Evolutionary conservation across 805 yeast species (phyloP), one percentile per base, ranked within the genome.

Genomic region (Ogataea trehaloabstinens): DNA sequence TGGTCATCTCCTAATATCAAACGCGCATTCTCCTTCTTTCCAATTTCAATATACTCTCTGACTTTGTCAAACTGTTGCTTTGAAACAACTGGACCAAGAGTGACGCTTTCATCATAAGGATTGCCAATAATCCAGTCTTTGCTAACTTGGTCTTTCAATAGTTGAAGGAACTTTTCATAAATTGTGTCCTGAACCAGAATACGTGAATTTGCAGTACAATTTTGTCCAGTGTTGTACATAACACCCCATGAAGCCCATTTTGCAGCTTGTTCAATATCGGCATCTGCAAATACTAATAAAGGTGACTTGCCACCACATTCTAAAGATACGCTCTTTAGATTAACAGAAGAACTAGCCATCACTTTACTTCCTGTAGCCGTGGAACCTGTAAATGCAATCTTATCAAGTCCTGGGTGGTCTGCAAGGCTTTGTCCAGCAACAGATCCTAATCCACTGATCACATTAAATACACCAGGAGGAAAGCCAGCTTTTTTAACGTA

Each of bases 251-350:
- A 73, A 13, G 82, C 78, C 84, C 85, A 80, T 59, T 77, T 78
- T 28, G 73, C 81, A 37, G 85, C 82, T 58, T 78, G 80, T 4
- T 74, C 79, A 24, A 81, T 42, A 51, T 80, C 79, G 15, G 85
- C 83, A 58, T 81, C 87, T 16, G 68, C 73, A 50, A 82, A 74
- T 11, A 81, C 69, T 38, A 81, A 63, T 51, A 78, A 64, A 30
- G 86, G 85, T 12, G 85, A 79, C 55, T 81, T 81, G 42, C 87
- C 87, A 49, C 87, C 87, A 58, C 85, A 80, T 61, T 81, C 87
- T 55, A 80, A 65, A 17, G 85, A 78, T 25, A 80, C 80, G 22
- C 75, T 76, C 59, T 81, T 81, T 62, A 81, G 64, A 53, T 78
- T 78, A 3, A 67, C 44, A 5, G 85, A 66, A 7, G 91, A 90